Conservation (phyloP, 139 green algal genomes). For the Chlorella sorokiniana region DNA sequence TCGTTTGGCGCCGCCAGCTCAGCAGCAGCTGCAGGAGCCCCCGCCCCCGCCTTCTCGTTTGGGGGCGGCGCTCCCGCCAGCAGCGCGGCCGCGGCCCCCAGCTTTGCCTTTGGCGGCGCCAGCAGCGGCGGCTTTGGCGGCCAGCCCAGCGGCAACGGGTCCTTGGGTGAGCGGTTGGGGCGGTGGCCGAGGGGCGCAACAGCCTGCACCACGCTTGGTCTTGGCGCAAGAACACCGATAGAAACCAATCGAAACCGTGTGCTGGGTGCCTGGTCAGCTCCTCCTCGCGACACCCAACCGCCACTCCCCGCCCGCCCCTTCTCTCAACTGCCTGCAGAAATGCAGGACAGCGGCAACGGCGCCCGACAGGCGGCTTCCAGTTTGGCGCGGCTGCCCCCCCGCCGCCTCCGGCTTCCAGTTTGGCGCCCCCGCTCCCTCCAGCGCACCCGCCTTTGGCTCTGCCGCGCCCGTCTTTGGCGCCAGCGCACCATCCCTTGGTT, state of each 20-base stretch:
- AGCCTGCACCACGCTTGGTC: neutral
- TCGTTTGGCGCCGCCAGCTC: neutral
- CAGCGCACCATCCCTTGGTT: neutral
- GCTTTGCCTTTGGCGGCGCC: conserved; percentile 10
- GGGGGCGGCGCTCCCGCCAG: conserved; percentile 8
- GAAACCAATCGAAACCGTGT: too few species aligned
- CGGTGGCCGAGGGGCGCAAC: neutral
- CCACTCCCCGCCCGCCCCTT: too few species aligned
- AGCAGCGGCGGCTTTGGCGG: neutral
- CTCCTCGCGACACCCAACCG: too few species aligned
- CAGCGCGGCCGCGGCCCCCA: neutral
- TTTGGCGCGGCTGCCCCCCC: conserved; percentile 10
- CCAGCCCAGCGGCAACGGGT: neutral
- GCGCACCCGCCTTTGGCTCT: neutral
- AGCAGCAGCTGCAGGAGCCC: neutral
- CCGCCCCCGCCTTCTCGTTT: conserved; percentile 23
- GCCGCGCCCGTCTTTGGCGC: conserved; percentile 1
- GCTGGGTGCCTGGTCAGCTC: too few species aligned
- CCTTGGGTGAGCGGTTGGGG: neutral
- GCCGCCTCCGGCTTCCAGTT: neutral
- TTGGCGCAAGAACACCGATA: too few species aligned
- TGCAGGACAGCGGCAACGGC: neutral
- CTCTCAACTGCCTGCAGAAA: neutral
- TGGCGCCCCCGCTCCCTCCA: neutral
- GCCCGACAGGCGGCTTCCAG: neutral